Percentiles rank a stretch among this genome's conserved stretches.
Evolutionary conservation across 2,329 filamentous ascomycete species (phyloP).

Genomic region (Juglanconis juglandina): DNA sequence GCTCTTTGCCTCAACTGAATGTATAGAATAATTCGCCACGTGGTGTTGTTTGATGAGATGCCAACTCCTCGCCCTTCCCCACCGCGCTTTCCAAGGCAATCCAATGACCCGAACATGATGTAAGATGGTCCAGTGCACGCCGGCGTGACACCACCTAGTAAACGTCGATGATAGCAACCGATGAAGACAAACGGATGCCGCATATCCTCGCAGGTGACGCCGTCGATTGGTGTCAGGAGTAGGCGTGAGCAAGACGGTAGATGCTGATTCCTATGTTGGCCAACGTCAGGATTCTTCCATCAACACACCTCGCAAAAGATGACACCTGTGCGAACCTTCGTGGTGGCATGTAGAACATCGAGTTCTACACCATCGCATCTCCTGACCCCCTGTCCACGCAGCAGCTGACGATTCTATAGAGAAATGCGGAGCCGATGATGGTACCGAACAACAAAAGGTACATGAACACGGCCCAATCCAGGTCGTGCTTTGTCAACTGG

Average conservation of each 20-base stretch:
- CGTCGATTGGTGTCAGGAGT: not conserved
- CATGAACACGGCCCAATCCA: conserved; percentile 12
- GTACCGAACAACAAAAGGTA: conserved; percentile 11
- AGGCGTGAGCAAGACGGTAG: not conserved
- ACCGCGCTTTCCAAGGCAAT: not conserved
- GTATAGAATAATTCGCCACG: no score
- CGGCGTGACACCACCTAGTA: not conserved
- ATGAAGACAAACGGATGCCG: not conserved
- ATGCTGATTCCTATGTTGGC: not conserved
- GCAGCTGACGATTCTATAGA: conserved; percentile 6
- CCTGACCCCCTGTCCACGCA: conserved; percentile 2
- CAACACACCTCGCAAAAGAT: not conserved
- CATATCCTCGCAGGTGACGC: not conserved
- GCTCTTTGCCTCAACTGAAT: no score
- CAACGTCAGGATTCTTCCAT: not conserved
- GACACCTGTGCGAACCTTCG: not conserved
- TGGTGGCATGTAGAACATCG: not conserved
- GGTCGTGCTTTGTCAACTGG: conserved; percentile 7
- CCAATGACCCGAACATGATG: not conserved
- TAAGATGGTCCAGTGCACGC: not conserved
- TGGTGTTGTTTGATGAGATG: no score
- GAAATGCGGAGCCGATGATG: not conserved
- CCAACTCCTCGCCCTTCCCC: not conserved
- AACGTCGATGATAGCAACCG: not conserved
- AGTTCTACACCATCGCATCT: conserved; percentile 3